Base-by-base conservation (phyloP, 225 moss, liverwort and hornwort species). In the Pseudoscleropodium purum region DNA sequence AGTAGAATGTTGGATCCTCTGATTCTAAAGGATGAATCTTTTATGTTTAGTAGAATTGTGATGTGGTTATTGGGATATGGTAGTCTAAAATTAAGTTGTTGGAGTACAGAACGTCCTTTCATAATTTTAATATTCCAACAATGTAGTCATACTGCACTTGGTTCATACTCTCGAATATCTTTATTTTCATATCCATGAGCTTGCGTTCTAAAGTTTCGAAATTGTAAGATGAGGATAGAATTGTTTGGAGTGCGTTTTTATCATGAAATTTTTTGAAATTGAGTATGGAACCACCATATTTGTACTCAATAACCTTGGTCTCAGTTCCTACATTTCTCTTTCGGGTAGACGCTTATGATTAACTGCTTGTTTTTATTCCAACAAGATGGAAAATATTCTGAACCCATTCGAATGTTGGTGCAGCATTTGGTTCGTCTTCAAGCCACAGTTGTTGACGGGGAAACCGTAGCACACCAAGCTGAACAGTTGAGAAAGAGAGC, bases 361-460 rank as follows among this genome's bases (percentile, higher is more conserved):
- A 15, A 23, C n/a, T n/a, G 15, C n/a, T 86, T 87, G 3, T 64
- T 29, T 41, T 36, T 69, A 29, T 57, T 37, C 13, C 3, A 80
- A 60, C 41, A 41, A 80, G 39, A 41, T 80, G 29, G 29, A 59
- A 60, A 60, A 29, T 27, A 19, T 60, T 80, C 39, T 80, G 29
- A 80, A 27, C 39, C 20, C 18, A 65, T 86, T 52, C 26, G 13
- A 26, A 25, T 91, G 78, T 65, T 81, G 84, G 49, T 90, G 90
- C 95, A 98, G 97, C 92, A 94, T 80, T 64, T 90, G 54, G 52
- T 90, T 76, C 94, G 96, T 68, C 91, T 99, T 86, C 91, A 89
- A 89, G 95, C 96, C 79, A 91, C 94, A 84, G 96, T 92, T 54
- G 88, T 99, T 41, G 97, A 96, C 37, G 93, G 92, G 60, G 88